Base-by-base conservation (phyloP, 2,329 filamentous ascomycete genomes). In the Trichoderma citrinoviride region DNA sequence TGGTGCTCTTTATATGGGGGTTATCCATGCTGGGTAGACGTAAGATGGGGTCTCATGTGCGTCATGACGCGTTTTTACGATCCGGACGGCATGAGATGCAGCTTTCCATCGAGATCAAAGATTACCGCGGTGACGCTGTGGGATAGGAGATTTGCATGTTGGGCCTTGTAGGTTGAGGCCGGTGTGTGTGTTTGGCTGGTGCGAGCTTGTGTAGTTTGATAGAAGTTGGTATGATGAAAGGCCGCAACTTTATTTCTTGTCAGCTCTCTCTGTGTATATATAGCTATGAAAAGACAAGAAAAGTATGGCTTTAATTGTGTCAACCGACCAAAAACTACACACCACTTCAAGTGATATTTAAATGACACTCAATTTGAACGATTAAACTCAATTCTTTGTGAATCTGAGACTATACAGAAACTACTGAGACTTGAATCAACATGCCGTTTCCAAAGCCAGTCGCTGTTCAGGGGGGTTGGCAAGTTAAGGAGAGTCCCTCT, bases 401-500 rank as follows among this genome's bases (percentile, higher is more conserved):
- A 60, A 49, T n/a, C 19, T 14, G 25, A 63, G 3, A 19, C n/a
- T n/a, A n/a, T n/a, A n/a, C n/a, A n/a, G n/a, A n/a, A n/a, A n/a
- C n/a, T n/a, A n/a, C n/a, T n/a, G n/a, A n/a, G n/a, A 14, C 43
- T 61, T 37, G 21, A 61, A 43, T 14, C 64, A 70, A 61, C 46
- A 72, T 71, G 71, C 64, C 73, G 57, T 67, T 66, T 54, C 61
- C 68, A 40, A 72, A 75, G 50, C 72, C 72, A 21, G 67, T 67
- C 23, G 61, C 73, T 50, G 69, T 73, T 57, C 70, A 70, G 6
- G 73, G 71, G 47, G 71, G 70, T 25, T 71, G 73, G 68, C 71
- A 70, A 55, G 60, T 23, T 25, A 75, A 76, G 67, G 74, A 76
- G 37, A 71, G 71, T 44, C 72, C 73, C 43, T 53, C 66, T 23